These are phyloP conservation scores for Xylaria sp. DNA, from an alignment of 495 filamentous ascomycete genomes.

Conservation along the genomic window DNA sequence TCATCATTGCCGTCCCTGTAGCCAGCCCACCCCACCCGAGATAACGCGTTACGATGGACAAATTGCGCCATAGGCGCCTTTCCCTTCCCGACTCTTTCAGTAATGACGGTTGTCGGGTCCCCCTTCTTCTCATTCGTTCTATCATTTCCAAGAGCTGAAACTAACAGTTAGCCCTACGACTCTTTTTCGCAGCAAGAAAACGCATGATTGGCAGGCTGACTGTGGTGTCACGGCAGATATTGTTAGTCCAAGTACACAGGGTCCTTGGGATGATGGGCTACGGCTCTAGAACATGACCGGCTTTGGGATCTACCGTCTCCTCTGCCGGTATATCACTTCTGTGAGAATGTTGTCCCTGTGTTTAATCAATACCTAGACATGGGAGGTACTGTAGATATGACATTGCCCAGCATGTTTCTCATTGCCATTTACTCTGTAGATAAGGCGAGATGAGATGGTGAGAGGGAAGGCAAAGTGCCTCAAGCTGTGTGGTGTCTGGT, in stretches of 20 bases:
- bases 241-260: not conserved
- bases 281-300: not conserved
- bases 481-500: not conserved
- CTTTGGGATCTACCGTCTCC: not conserved
- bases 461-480: not conserved
- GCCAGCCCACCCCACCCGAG: not conserved
- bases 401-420: not conserved
- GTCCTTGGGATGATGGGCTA: too few relatives aligned
- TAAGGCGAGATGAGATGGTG: not conserved
- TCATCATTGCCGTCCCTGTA: not conserved
- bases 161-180: conserved; percentile 5
- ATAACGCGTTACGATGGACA: not conserved
- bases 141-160: not conserved
- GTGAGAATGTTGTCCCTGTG: not conserved
- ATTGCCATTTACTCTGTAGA: not conserved
- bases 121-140: conserved; percentile 5
- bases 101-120: not conserved
- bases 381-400: not conserved
- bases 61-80: conserved; percentile 10
- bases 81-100: not conserved
- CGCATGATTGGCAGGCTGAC: not conserved
- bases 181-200: not conserved
- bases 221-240: not conserved
- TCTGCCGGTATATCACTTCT: not conserved
- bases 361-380: not conserved